These are phyloP conservation scores for Elsinoe fawcettii DNA, from an alignment of 2,329 filamentous ascomycete genomes.

Conservation along the genomic window DNA sequence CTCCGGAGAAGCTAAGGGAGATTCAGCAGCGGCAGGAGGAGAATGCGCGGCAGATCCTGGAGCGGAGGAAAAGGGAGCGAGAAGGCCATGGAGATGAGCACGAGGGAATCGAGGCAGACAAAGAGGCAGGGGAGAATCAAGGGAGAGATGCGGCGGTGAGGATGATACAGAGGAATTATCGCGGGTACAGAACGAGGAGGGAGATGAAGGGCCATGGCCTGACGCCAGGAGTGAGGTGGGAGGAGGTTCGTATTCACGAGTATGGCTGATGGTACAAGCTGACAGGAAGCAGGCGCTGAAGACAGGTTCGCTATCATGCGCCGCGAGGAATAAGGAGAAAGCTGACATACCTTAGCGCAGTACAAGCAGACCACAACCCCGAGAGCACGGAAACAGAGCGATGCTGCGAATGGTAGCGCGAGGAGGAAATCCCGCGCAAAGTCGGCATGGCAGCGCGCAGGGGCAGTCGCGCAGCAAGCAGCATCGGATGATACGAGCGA, in stretches of 20 bases:
- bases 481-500: conserved; percentile 56
- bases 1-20: conserved; percentile 27
- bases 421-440: conserved; percentile 34
- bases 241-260: conserved; percentile 46
- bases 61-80: conserved; percentile 16
- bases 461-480: conserved; percentile 62
- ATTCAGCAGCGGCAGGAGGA: conserved; percentile 30
- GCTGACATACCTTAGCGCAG: conserved; percentile 37
- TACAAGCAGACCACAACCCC: conserved; percentile 47
- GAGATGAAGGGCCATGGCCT: conserved; percentile 62
- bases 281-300: conserved; percentile 25
- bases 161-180: conserved; percentile 54
- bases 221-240: conserved; percentile 63
- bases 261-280: conserved; percentile 19
- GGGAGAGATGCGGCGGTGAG: conserved; percentile 25
- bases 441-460: conserved; percentile 67
- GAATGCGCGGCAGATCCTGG: conserved; percentile 23
- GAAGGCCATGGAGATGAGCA: conserved; percentile 14
- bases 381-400: conserved; percentile 32
- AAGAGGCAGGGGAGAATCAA: conserved; percentile 12
- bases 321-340: conserved; percentile 20
- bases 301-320: conserved; percentile 26
- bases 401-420: conserved; percentile 17
- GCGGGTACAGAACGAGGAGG: conserved; percentile 65
- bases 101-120: conserved; percentile 16